These are phyloP conservation scores for Asterella californica DNA, from an alignment of 225 moss, liverwort and hornwort genomes.

Conservation along the genomic window DNA sequence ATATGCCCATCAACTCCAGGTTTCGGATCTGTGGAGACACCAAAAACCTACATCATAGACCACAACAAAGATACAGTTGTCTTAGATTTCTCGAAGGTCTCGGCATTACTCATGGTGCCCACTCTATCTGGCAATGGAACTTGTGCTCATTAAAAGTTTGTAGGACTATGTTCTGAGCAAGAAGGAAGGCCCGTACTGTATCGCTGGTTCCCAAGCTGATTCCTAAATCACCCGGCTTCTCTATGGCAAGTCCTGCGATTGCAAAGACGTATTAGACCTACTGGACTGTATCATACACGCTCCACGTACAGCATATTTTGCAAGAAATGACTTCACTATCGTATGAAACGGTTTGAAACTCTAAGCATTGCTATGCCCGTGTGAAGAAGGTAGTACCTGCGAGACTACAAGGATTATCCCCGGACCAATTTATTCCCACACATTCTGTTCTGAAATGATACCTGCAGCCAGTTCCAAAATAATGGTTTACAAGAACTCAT, in stretches of 20 bases:
- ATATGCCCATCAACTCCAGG: conserved; percentile 84
- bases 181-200: conserved; percentile 47
- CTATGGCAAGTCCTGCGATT: conserved; percentile 73
- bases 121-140: not conserved
- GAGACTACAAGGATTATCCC: conserved; percentile 93
- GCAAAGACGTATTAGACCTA: not conserved
- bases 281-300: not conserved
- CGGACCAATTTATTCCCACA: conserved; percentile 80
- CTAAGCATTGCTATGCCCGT: not conserved
- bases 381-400: conserved; percentile 54
- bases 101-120: not conserved
- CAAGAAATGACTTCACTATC: not conserved
- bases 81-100: not conserved
- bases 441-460: conserved; percentile 62
- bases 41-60: conserved; percentile 63
- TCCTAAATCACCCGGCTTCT: conserved; percentile 80
- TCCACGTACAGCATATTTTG: not conserved
- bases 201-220: conserved; percentile 96
- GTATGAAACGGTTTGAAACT: not conserved
- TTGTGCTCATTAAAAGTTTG: not conserved
- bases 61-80: not conserved
- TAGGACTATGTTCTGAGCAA: not conserved
- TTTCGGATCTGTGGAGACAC: conserved; percentile 69
- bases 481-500: not conserved
- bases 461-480: conserved; percentile 36